Base-by-base conservation (phyloP, 768 basidiomycete genomes). In the Mycena maculata region DNA sequence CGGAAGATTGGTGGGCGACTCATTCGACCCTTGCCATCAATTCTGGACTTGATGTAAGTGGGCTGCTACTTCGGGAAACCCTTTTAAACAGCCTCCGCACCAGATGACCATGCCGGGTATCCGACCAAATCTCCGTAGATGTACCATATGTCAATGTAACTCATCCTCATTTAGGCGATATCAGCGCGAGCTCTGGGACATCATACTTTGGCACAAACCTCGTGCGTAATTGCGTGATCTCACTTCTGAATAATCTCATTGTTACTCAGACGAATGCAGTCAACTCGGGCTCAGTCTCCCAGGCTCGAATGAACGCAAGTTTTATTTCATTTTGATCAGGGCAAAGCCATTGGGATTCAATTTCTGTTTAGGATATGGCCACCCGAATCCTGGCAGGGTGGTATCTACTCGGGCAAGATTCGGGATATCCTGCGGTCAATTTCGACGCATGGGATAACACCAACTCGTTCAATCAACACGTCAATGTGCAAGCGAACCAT, bases 81-180 rank as follows among this genome's bases (percentile, higher is more conserved):
- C 42, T 6, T 55, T 33, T 59, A 27, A 58, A 6, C 30, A 11
- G 16, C 28, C 27, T 48, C 48, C n/a, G 6, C 9, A 33, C 22
- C 55, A 90, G 88, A 89, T 90, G 90, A 89, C 87, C 0, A 91
- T 91, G 90, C 90, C 90, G 52, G 90, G 90, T 72, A 69, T 63
- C 47, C 44, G 3, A 20, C n/a, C 11, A 41, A 9, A 49, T 47
- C 12, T 12, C 16, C 15, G 4, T 15, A n/a, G n/a, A n/a, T n/a
- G n/a, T n/a, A n/a, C n/a, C n/a, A n/a, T n/a, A n/a, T n/a, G n/a
- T n/a, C n/a, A n/a, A n/a, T n/a, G n/a, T n/a, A n/a, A n/a, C n/a
- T n/a, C n/a, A n/a, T n/a, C n/a, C n/a, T 15, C 18, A 44, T 55
- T 2, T 42, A 81, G 80, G 81, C 27, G 90, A 88, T 64, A 82